Percentiles rank a stretch among this genome's conserved stretches.
Evolutionary conservation across 331 rosid species (phyloP).

Genomic region (Quercus phellos): DNA sequence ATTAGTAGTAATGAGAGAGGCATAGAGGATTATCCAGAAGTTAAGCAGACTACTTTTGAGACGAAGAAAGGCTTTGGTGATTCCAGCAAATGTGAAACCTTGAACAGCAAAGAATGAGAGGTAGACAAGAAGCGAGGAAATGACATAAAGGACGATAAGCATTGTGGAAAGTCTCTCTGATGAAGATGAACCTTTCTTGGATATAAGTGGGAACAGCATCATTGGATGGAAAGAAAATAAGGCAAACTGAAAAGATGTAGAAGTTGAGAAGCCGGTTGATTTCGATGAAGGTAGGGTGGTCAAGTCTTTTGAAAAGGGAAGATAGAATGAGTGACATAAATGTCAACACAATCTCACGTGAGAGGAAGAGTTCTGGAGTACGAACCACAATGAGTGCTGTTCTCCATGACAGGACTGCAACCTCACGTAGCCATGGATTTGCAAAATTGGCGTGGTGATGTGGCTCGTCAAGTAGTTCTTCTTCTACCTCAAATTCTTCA

Average conservation of each 20-base stretch:
- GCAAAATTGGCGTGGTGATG: slow-evolving; percentile 57
- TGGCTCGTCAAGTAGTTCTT: slow-evolving; percentile 54
- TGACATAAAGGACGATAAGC: slow-evolving; percentile 79
- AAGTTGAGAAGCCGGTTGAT: slow-evolving; percentile 78
- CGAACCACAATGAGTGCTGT: slow-evolving; percentile 67
- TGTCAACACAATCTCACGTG: slow-evolving; percentile 73
- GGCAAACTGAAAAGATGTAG: slow-evolving; percentile 83
- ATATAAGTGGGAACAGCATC: slow-evolving; percentile 92
- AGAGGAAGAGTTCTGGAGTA: slow-evolving; percentile 82
- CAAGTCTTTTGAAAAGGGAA: slow-evolving; percentile 46
- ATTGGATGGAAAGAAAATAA: slow-evolving; percentile 88
- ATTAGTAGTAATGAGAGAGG: slow-evolving; percentile 81
- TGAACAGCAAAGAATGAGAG: slow-evolving; percentile 88
- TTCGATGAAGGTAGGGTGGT: slow-evolving; percentile 42
- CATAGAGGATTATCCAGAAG: slow-evolving; percentile 70
- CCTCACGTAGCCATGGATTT: slow-evolving; percentile 83
- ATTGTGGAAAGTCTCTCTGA: slow-evolving; percentile 79
- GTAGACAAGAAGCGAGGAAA: slow-evolving; percentile 76
- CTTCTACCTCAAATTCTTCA: slow-evolving; percentile 37
- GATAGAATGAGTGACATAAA: slow-evolving; percentile 83
- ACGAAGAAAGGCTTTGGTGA: slow-evolving; percentile 52
- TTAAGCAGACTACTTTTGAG: slow-evolving; percentile 34
- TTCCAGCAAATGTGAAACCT: slow-evolving; percentile 73
- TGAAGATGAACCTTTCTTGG: slow-evolving; percentile 85
- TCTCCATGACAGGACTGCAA: slow-evolving; percentile 69